Percentiles rank a stretch among this genome's conserved stretches.
phyloP scores from a whole-genome alignment of 495 filamentous ascomycete genomes.

The Lasiosphaeris hirsuta region DNA sequence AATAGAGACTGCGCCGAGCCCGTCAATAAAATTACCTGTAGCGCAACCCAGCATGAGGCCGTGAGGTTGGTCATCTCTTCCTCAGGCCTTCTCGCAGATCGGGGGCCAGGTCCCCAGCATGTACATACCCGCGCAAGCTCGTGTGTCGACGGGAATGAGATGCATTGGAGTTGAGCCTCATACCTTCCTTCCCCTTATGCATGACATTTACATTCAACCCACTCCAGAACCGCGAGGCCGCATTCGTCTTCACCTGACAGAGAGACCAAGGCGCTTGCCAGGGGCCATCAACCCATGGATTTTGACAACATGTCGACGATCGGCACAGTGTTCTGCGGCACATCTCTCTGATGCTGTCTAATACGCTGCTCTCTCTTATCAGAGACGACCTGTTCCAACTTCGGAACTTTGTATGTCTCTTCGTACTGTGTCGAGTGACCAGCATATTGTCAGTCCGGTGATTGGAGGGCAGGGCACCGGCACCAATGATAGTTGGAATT shows the following conservation, averaged over 20 bases:
- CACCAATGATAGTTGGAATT: too few species aligned
- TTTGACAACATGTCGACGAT: too few species aligned
- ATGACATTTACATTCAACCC: not conserved
- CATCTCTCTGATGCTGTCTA: too few species aligned
- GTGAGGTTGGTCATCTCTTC: slow-evolving; percentile 3
- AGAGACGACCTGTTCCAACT: too few species aligned
- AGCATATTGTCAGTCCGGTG: too few species aligned
- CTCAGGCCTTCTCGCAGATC: slow-evolving; percentile 14
- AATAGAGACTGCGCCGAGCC: not conserved
- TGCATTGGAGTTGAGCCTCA: slow-evolving; percentile 23
- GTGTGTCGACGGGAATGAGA: slow-evolving; percentile 15
- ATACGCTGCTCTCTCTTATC: too few species aligned
- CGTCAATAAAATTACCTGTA: not conserved
- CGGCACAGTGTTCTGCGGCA: too few species aligned
- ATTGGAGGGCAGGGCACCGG: too few species aligned
- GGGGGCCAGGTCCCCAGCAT: slow-evolving; percentile 5
- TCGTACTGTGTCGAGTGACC: too few species aligned
- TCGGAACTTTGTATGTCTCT: too few species aligned
- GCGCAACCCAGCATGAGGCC: not conserved
- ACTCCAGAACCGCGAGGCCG: not conserved
- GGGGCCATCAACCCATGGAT: not conserved
- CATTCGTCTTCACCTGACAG: not conserved
- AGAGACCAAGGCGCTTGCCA: not conserved
- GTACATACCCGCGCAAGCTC: slow-evolving; percentile 15
- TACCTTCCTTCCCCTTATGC: slow-evolving; percentile 1